phyloP scores from a whole-genome alignment of 441 rosid species.

The Theobroma grandiflorum region DNA sequence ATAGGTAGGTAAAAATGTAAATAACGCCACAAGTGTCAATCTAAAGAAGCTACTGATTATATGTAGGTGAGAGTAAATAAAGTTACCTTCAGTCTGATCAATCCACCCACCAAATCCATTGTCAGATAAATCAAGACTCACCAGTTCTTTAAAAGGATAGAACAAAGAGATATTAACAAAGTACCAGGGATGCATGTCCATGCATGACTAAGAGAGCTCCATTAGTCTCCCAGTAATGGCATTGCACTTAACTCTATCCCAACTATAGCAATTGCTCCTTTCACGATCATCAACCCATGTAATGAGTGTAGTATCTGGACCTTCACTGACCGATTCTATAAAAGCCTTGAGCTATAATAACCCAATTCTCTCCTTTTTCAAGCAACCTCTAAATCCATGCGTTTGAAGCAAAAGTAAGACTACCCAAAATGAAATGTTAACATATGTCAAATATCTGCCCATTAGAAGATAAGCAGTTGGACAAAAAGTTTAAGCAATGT shows the following conservation, averaged over 20 bases:
- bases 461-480: background rate
- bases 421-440: background rate
- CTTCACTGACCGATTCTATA: background rate
- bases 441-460: background rate
- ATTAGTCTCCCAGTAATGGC: background rate
- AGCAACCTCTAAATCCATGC: background rate
- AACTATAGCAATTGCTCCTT: background rate
- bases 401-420: background rate
- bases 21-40: too few relatives aligned
- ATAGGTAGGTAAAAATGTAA: background rate
- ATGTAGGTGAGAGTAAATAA: background rate
- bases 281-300: constrained; percentile 11
- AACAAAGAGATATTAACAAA: background rate
- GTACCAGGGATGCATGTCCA: too few relatives aligned
- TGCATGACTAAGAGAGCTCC: background rate
- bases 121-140: background rate
- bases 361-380: background rate
- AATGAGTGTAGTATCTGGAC: background rate
- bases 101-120: background rate
- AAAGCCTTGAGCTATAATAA: constrained; percentile 7
- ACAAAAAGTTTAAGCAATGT: background rate
- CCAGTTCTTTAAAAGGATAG: constrained; percentile 4
- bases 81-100: background rate
- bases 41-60: too few relatives aligned
- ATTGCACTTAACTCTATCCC: constrained; percentile 23